Evolutionary conservation across 2,329 filamentous ascomycete species (phyloP), one percentile per base, ranked within the genome.

Genomic region (Trichoderma breve): DNA sequence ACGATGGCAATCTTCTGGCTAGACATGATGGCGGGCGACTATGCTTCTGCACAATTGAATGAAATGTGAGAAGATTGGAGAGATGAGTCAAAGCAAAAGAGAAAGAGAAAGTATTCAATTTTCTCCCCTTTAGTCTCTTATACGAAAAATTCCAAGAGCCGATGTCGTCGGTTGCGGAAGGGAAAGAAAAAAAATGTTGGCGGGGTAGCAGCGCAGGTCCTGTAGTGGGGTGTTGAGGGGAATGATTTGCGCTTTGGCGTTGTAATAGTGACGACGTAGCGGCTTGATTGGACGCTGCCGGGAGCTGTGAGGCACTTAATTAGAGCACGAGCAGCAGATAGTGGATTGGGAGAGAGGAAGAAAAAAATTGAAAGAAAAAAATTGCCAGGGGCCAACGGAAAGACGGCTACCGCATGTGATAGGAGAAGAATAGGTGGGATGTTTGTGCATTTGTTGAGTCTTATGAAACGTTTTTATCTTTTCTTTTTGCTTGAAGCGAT

Each of bases 1-100:
- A 99, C 88, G 80, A 99, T 98, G 76, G 96, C 96, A 87, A 88
- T 88, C 80, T 88, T 86, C 80, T 89, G 88, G 73, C 82, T 77
- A 73, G 81, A 78, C 82, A 83, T 84, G 75, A 74, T 79, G 75
- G 65, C 73, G 66, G 66, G 39, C 67, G 64, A 74, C 32, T 60
- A 21, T 30, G 4, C 26, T 68, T 61, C 36, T 62, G 9, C 47
- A 47, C 34, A 69, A 72, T 57, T 63, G 64, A 51, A 15, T 15
- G 21, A 1, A 51, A 28, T 26, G 30, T 28, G 12, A 30, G 9
- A 21, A n/a, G 15, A 47, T 26, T 4, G 55, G n/a, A 32, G 11
- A 62, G 57, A 69, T 51, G 34, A 55, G 47, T 39, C 68, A 32
- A 71, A n/a, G 60, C 53, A 61, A 7, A 53, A 65, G 39, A 65